Evolutionary conservation across 1,284 basidiomycete genomes (phyloP).

Genomic region (Moesziomyces parantarcticus): DNA sequence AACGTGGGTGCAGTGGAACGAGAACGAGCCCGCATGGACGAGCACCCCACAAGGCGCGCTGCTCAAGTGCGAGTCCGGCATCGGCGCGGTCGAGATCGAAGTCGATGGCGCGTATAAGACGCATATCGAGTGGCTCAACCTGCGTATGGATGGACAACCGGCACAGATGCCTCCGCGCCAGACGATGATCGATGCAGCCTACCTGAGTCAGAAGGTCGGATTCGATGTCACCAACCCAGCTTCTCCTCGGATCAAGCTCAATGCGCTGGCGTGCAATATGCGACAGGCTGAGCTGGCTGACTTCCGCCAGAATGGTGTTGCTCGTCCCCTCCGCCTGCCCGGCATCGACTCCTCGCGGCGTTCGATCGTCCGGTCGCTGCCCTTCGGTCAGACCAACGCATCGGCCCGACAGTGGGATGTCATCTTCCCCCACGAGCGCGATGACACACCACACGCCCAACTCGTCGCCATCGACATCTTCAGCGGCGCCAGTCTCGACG

Average conservation of each 20-base stretch:
- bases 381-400: slow-evolving; percentile 17
- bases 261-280: slow-evolving; percentile 47
- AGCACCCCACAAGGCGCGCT: slow-evolving; percentile 24
- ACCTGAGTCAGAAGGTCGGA: slow-evolving; percentile 27
- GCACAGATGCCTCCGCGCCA: slow-evolving; percentile 18
- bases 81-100: slow-evolving; percentile 40
- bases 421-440: slow-evolving; percentile 16
- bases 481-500: slow-evolving; percentile 33
- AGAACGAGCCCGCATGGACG: slow-evolving; percentile 32
- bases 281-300: slow-evolving; percentile 36
- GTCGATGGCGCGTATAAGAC: slow-evolving; percentile 35
- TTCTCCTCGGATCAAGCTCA: slow-evolving; percentile 31
- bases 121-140: slow-evolving; percentile 40
- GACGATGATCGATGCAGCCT: slow-evolving; percentile 27
- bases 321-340: slow-evolving; percentile 8
- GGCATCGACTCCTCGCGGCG: slow-evolving; percentile 11
- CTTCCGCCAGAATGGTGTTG: slow-evolving; percentile 19
- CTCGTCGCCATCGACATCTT: slow-evolving; percentile 24
- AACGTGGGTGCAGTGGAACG: slow-evolving; percentile 27
- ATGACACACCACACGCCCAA: slow-evolving; percentile 1
- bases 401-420: slow-evolving; percentile 16
- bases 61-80: slow-evolving; percentile 32
- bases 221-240: slow-evolving; percentile 33
- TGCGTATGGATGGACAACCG: not conserved
- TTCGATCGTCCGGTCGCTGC: slow-evolving; percentile 14